These are phyloP conservation scores for Colletotrichum simmondsii DNA, from an alignment of 2,329 filamentous ascomycete genomes.

Conservation along the genomic window DNA sequence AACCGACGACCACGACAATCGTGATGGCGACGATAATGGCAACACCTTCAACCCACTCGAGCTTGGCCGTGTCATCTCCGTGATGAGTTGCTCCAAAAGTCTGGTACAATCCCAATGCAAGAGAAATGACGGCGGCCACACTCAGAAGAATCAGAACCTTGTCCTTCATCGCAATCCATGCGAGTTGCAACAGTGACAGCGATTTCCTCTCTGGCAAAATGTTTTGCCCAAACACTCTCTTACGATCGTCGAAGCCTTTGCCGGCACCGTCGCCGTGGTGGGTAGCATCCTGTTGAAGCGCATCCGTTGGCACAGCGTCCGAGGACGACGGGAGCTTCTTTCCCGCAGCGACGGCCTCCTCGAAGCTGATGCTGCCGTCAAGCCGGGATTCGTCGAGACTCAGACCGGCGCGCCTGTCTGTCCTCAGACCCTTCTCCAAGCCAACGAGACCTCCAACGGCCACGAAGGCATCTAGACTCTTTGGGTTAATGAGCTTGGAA, in stretches of 20 bases:
- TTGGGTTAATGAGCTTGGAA: conserved; percentile 63
- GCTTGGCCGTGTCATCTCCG: conserved; percentile 60
- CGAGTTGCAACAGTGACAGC: conserved; percentile 75
- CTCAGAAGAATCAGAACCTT: conserved; percentile 80
- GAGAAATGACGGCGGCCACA: conserved; percentile 76
- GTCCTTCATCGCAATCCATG: conserved; percentile 86
- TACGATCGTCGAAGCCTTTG: conserved; percentile 57
- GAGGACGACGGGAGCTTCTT: conserved; percentile 42
- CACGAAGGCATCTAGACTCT: conserved; percentile 58
- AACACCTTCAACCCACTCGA: conserved; percentile 86
- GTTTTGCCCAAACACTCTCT: conserved; percentile 71
- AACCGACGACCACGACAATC: conserved; percentile 80
- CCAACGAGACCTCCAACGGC: conserved; percentile 65
- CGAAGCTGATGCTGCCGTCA: conserved; percentile 56
- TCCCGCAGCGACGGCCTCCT: conserved; percentile 58
- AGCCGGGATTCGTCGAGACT: conserved; percentile 60
- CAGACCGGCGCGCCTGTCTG: conserved; percentile 59
- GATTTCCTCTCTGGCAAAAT: conserved; percentile 73
- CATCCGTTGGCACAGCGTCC: conserved; percentile 34
- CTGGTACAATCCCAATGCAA: conserved; percentile 80
- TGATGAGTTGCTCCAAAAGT: conserved; percentile 67
- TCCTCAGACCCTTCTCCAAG: conserved; percentile 61
- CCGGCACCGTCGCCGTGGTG: conserved; percentile 19
- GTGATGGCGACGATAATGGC: conserved; percentile 83
- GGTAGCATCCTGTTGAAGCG: conserved; percentile 30